Conservation (phyloP, 2,329 filamentous ascomycete species). For the Escovopsis sp. region DNA sequence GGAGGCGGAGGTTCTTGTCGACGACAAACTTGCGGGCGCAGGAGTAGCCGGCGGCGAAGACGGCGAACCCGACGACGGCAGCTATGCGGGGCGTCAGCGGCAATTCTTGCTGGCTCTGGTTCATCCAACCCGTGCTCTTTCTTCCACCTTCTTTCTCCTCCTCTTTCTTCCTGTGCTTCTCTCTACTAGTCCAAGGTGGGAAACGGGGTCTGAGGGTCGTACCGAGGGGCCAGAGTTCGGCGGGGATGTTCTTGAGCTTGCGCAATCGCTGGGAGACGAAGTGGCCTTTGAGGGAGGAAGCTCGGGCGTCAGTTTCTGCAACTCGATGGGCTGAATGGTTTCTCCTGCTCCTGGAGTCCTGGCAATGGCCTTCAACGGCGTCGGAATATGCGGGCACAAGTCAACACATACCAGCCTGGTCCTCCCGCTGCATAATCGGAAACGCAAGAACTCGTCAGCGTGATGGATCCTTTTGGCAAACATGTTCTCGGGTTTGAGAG, state of each 20-base stretch:
- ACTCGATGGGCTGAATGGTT: neutral
- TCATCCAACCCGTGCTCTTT: neutral
- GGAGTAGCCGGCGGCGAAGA: constrained; percentile 72
- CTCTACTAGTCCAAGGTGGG: neutral
- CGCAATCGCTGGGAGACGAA: constrained; percentile 92
- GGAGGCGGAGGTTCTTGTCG: constrained; percentile 86
- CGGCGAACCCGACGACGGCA: constrained; percentile 73
- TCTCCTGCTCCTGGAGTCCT: too few relatives aligned
- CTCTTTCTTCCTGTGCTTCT: too few relatives aligned
- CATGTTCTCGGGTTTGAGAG: constrained; percentile 2
- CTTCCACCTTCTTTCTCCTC: neutral
- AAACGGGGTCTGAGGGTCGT: constrained; percentile 16
- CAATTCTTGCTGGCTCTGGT: constrained; percentile 11
- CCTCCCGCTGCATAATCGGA: constrained; percentile 41
- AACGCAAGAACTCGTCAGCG: neutral
- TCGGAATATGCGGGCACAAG: neutral
- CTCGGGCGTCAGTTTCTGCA: constrained; percentile 9
- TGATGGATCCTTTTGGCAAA: constrained; percentile 9
- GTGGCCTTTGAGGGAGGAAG: constrained; percentile 49
- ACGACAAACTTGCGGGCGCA: constrained; percentile 65
- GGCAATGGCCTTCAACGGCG: neutral
- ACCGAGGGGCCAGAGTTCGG: constrained; percentile 92
- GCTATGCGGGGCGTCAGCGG: constrained; percentile 31
- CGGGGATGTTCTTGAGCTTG: constrained; percentile 75
- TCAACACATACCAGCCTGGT: constrained; percentile 47